Base-by-base conservation (phyloP, 1,139 yeast species). In the Geotrichum carabidarum region DNA sequence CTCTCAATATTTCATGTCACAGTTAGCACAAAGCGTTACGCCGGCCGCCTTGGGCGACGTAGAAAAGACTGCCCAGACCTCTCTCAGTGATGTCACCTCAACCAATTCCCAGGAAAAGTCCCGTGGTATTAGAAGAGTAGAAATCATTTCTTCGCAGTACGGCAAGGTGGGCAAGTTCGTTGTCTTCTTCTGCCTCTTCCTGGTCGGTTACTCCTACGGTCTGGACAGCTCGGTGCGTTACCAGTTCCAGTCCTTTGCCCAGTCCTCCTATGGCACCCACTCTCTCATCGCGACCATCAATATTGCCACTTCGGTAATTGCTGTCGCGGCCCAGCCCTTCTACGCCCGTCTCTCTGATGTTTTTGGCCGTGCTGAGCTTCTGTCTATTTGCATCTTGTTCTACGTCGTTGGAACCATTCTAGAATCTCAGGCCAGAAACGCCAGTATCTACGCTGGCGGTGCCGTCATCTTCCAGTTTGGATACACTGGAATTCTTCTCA, bases 381-480 rank as follows among this genome's bases (percentile, higher is more conserved):
- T 82, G 48, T 48, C 79, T 32, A 69, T 81, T 8, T 74, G 86
- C 0, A 72, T 84, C 30, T 60, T 85, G 7, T 78, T 86, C 60
- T 84, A 85, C 63, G 78, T 77, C 15, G 74, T 86, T 48, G 94
- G 94, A 36, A 84, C 90, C 7, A 77, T 86, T 50, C 78, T 84
- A 59, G 83, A 83, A 70, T 81, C 86, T 1, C 86, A 82, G 63
- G 82, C 91, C 5, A 76, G 75, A 58, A 81, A 82, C 62, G 81
- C 86, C 37, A 78, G 81, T 58, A 73, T 82, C 40, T 85, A 80
- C 62, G 85, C 89, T 53, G 93, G 84, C 15, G 94, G 93, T 61
- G 78, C 88, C 0, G 81, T 85, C 32, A 72, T 86, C 55, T 84
- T 82, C 68, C 84, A 82, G 62, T 72, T 84, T 59, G 94, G 95